Percentiles rank a stretch among this genome's conserved stretches.
These are phyloP conservation scores for Gnomoniopsis smithogilvyi DNA, from an alignment of 2,329 filamentous ascomycete genomes.

Conservation along the genomic window DNA sequence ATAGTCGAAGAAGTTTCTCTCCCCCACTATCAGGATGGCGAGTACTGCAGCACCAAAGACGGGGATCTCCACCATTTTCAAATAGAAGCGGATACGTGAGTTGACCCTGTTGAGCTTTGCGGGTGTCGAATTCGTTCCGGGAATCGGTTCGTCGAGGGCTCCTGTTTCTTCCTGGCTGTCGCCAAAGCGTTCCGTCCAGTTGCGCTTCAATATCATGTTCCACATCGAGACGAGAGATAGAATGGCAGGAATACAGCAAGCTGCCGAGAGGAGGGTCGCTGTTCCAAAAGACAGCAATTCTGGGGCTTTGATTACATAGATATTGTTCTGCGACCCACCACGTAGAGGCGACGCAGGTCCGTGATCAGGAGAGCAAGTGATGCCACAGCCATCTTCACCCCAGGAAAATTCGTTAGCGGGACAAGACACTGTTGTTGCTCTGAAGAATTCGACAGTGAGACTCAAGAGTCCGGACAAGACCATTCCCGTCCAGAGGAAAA, in stretches of 20 bases:
- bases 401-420: conserved; percentile 40
- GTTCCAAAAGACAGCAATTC: conserved; percentile 53
- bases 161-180: conserved; percentile 24
- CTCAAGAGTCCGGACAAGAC: conserved; percentile 59
- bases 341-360: conserved; percentile 56
- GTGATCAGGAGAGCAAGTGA: conserved; percentile 40
- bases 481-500: conserved; percentile 63
- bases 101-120: conserved; percentile 53
- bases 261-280: conserved; percentile 58
- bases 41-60: conserved; percentile 57
- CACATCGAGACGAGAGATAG: conserved; percentile 59
- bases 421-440: conserved; percentile 44
- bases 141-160: conserved; percentile 36
- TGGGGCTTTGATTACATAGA: conserved; percentile 61
- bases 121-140: conserved; percentile 53
- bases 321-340: conserved; percentile 52
- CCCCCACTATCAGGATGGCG: conserved; percentile 58
- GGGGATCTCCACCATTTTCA: conserved; percentile 54
- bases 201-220: conserved; percentile 61
- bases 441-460: conserved; percentile 63
- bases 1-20: conserved; percentile 60
- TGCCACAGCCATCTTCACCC: conserved; percentile 37
- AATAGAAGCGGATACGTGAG: conserved; percentile 48
- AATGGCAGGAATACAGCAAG: conserved; percentile 63
- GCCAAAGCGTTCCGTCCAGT: conserved; percentile 49